Evolutionary conservation across 768 basidiomycete species (phyloP).

Genomic region (Galerina sulciceps): DNA sequence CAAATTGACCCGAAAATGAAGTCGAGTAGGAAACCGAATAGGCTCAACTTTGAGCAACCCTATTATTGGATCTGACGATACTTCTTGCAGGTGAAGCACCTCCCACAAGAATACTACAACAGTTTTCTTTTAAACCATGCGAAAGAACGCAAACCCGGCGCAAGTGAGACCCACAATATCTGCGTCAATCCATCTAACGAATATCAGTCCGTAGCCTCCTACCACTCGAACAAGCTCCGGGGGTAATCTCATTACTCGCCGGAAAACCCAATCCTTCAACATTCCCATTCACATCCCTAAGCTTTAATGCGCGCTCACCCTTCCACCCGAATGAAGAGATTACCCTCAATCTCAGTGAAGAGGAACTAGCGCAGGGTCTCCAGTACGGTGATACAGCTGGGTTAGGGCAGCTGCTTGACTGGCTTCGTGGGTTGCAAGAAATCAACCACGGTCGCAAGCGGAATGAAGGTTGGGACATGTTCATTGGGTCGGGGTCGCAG

Average conservation of each 20-base stretch:
- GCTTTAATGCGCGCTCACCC: conserved; percentile 63
- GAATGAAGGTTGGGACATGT: conserved; percentile 75
- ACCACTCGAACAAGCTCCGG: conserved; percentile 78
- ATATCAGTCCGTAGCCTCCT: conserved; percentile 66
- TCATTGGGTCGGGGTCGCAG: conserved; percentile 85
- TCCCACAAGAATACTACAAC: conserved; percentile 60
- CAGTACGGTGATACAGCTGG: conserved; percentile 83
- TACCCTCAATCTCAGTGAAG: conserved; percentile 55
- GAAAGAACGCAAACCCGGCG: conserved; percentile 63
- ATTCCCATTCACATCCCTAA: conserved; percentile 88
- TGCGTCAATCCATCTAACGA: conserved; percentile 1
- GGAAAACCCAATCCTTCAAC: conserved; percentile 90
- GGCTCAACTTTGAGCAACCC: not conserved
- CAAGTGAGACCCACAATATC: conserved; percentile 47
- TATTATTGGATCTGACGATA: not conserved
- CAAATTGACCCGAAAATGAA: too few relatives aligned
- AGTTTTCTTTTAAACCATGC: conserved; percentile 65
- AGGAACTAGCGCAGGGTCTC: conserved; percentile 67
- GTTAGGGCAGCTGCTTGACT: conserved; percentile 61
- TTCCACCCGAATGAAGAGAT: conserved; percentile 47
- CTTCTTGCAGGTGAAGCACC: conserved; percentile 28
- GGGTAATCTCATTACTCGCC: conserved; percentile 81
- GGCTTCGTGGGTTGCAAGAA: conserved; percentile 77
- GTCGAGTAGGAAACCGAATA: too few relatives aligned
- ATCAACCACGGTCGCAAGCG: conserved; percentile 63